Percentiles rank a stretch among this genome's conserved stretches.
phyloP scores from a whole-genome alignment of 1,139 yeast species.

The Pichia sp. region DNA sequence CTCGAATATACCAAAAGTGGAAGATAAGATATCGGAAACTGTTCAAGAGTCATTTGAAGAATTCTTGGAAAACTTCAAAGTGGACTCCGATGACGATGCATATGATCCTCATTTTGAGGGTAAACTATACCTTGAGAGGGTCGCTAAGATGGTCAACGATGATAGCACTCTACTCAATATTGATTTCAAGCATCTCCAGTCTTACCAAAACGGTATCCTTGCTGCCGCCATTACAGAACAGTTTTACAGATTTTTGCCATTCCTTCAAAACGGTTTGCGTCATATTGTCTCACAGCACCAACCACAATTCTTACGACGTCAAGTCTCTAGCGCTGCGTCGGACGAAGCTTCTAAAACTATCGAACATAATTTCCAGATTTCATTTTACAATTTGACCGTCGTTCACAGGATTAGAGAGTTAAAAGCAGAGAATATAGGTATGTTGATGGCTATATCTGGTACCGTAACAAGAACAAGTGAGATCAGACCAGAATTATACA shows the following conservation, averaged over 20 bases:
- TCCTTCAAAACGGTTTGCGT: constrained; percentile 68
- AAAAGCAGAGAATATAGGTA: constrained; percentile 84
- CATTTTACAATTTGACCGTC: constrained; percentile 83
- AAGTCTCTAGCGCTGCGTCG: constrained; percentile 23
- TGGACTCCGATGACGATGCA: constrained; percentile 35
- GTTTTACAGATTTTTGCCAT: constrained; percentile 89
- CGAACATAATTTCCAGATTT: constrained; percentile 81
- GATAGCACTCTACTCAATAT: constrained; percentile 79
- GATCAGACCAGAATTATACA: constrained; percentile 90
- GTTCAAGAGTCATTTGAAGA: constrained; percentile 88
- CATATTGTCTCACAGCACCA: constrained; percentile 69
- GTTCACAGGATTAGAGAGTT: constrained; percentile 84
- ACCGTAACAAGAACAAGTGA: constrained; percentile 97
- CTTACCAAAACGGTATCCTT: constrained; percentile 78
- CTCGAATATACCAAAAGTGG: constrained; percentile 76
- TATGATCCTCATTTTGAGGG: constrained; percentile 46
- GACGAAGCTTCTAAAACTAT: constrained; percentile 36
- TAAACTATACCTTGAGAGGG: constrained; percentile 68
- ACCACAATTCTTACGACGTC: constrained; percentile 57
- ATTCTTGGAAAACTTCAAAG: constrained; percentile 66
- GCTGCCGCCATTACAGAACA: constrained; percentile 89
- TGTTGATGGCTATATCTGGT: constrained; percentile 81
- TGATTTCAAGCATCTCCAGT: constrained; percentile 74
- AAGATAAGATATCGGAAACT: constrained; percentile 89
- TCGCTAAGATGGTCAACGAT: constrained; percentile 72